phyloP scores from a whole-genome alignment of 805 yeast species.

The Starmerella asiatica region DNA sequence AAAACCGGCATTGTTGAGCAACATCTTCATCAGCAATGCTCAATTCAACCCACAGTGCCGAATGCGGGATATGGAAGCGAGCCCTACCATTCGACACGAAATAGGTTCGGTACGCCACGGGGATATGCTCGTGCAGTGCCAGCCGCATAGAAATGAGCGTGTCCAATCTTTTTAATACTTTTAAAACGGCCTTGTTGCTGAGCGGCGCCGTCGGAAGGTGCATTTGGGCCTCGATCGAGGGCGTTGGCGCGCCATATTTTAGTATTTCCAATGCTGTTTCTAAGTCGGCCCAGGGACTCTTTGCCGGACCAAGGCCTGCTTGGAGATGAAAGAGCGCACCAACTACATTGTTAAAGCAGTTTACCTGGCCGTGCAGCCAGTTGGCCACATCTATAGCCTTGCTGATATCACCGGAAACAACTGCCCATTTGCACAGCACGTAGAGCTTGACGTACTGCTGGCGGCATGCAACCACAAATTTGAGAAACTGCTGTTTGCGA shows the following conservation, averaged over 20 bases:
- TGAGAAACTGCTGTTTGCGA: slow-evolving; percentile 57
- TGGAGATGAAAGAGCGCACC: slow-evolving; percentile 57
- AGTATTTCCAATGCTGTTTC: slow-evolving; percentile 78
- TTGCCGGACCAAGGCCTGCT: slow-evolving; percentile 68
- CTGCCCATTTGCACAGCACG: slow-evolving; percentile 82
- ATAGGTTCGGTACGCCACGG: slow-evolving; percentile 50
- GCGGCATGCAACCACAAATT: slow-evolving; percentile 55
- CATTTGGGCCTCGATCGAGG: slow-evolving; percentile 34
- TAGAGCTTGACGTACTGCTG: slow-evolving; percentile 75
- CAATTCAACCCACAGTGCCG: slow-evolving; percentile 63
- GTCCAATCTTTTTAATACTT: slow-evolving; percentile 55
- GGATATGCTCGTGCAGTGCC: slow-evolving; percentile 48
- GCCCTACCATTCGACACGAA: slow-evolving; percentile 64
- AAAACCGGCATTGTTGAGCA: slow-evolving; percentile 49
- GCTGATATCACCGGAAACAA: slow-evolving; percentile 55
- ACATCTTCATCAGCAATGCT: slow-evolving; percentile 48
- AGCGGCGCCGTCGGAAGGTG: slow-evolving; percentile 40
- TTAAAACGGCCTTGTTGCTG: slow-evolving; percentile 42
- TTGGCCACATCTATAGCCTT: slow-evolving; percentile 71
- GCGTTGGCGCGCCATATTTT: slow-evolving; percentile 59
- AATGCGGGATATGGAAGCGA: slow-evolving; percentile 40
- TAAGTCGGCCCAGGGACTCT: slow-evolving; percentile 82
- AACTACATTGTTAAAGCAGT: slow-evolving; percentile 47
- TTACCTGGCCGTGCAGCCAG: slow-evolving; percentile 74
- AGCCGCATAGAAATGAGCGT: slow-evolving; percentile 59